A percentile compares a stretch with the other conserved stretches of the same genome.
These are phyloP conservation scores for Ceratocystis papillata DNA, from an alignment of 2,329 filamentous ascomycete genomes.

Conservation along the genomic window DNA sequence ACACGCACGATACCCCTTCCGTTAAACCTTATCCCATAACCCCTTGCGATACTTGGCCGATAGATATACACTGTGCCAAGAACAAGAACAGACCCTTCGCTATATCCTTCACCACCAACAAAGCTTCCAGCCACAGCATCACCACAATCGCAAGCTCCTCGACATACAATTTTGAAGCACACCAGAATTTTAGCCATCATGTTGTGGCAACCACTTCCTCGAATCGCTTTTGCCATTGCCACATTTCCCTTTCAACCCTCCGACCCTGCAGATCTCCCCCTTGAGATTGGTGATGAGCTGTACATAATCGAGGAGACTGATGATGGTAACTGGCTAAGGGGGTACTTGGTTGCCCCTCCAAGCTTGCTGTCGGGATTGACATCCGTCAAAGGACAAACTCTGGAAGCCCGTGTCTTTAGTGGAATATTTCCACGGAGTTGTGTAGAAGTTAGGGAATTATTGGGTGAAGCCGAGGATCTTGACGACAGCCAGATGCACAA, in stretches of 20 bases:
- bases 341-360: slow-evolving; percentile 88
- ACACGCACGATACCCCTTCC: slow-evolving; percentile 15
- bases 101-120: neutral
- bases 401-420: slow-evolving; percentile 95
- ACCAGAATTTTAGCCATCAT: slow-evolving; percentile 39
- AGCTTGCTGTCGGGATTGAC: slow-evolving; percentile 86
- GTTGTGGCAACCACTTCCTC: slow-evolving; percentile 94
- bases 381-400: slow-evolving; percentile 78
- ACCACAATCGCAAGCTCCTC: neutral
- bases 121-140: neutral
- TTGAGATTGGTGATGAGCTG: slow-evolving; percentile 95
- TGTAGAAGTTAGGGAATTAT: slow-evolving; percentile 85
- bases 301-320: slow-evolving; percentile 98
- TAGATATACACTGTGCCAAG: neutral
- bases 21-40: neutral
- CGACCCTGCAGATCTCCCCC: slow-evolving; percentile 78
- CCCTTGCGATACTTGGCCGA: slow-evolving; percentile 6
- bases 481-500: slow-evolving; percentile 35
- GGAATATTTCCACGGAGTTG: slow-evolving; percentile 93
- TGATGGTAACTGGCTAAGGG: slow-evolving; percentile 84
- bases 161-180: neutral
- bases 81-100: neutral
- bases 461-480: slow-evolving; percentile 59
- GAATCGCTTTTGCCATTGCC: slow-evolving; percentile 96
- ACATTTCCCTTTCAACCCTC: slow-evolving; percentile 86